phyloP scores from a whole-genome alignment of 768 basidiomycete species.

The Mycena metata region DNA sequence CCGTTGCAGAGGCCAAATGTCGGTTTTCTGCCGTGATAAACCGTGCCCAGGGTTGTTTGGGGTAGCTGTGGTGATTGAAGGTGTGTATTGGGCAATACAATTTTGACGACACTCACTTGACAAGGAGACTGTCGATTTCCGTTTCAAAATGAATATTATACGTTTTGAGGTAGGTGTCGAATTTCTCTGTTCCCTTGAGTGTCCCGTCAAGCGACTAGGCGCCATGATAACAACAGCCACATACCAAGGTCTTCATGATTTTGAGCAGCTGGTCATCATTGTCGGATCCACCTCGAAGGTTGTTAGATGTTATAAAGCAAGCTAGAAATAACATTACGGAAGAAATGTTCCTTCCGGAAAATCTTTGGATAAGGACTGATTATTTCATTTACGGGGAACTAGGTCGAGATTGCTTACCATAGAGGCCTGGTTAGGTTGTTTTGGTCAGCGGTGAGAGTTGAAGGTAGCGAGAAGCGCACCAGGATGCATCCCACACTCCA shows the following conservation, averaged over 20 bases:
- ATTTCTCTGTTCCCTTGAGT: conserved; percentile 64
- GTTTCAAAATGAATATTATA: conserved; percentile 79
- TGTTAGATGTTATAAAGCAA: not conserved
- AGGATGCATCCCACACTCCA: conserved; percentile 85
- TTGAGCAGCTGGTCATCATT: conserved; percentile 81
- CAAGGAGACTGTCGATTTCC: conserved; percentile 68
- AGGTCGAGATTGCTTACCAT: conserved; percentile 63
- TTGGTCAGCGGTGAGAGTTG: too few species aligned
- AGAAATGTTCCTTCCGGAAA: conserved; percentile 82
- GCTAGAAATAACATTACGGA: conserved; percentile 52
- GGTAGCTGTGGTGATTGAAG: conserved; percentile 55
- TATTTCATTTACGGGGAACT: conserved; percentile 5
- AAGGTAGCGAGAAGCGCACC: too few species aligned
- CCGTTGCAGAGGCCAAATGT: conserved; percentile 64
- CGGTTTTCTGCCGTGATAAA: conserved; percentile 73
- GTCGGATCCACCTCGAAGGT: conserved; percentile 61
- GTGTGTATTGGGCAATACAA: not conserved
- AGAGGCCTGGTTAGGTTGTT: too few species aligned
- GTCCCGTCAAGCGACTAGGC: not conserved
- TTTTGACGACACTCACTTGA: conserved; percentile 50
- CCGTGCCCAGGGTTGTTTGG: conserved; percentile 74
- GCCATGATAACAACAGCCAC: not conserved
- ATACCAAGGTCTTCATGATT: conserved; percentile 72
- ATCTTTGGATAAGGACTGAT: conserved; percentile 56
- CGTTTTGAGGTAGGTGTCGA: conserved; percentile 69